Evolutionary conservation across 78 protist genomes (phyloP).

Genomic region (Dictyostelium capitatum): DNA sequence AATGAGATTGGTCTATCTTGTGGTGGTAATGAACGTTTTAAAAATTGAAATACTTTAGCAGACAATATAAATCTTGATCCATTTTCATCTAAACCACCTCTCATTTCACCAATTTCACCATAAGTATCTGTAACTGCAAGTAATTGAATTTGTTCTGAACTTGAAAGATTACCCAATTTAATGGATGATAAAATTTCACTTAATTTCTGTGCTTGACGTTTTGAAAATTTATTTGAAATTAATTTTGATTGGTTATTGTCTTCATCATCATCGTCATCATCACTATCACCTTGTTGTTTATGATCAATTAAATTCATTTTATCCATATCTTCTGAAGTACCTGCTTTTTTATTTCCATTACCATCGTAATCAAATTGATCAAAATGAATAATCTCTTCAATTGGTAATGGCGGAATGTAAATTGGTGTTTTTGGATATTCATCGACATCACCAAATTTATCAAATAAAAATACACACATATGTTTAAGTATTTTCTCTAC

Average conservation of each 20-base stretch:
- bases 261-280: background rate
- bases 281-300: background rate
- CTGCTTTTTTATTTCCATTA: background rate
- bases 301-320: background rate
- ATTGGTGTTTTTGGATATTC: constrained; percentile 33
- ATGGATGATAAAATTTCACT: constrained; percentile 53
- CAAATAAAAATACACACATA: constrained; percentile 29
- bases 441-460: background rate
- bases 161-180: constrained; percentile 27
- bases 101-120: constrained; percentile 68
- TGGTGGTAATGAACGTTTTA: constrained; percentile 31
- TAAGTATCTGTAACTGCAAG: constrained; percentile 73
- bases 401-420: constrained; percentile 16
- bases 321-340: constrained; percentile 34
- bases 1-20: constrained; percentile 52
- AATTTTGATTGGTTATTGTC: background rate
- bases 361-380: background rate
- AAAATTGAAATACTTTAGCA: constrained; percentile 66
- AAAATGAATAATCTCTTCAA: background rate
- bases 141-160: constrained; percentile 38
- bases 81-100: constrained; percentile 75
- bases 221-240: background rate
- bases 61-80: constrained; percentile 60
- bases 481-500: constrained; percentile 58
- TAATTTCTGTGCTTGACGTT: constrained; percentile 25